A percentile compares a stretch with the other conserved stretches of the same genome.
These are phyloP conservation scores for Fistulinella cinereoalba DNA, from an alignment of 1,284 basidiomycete species.

Conservation along the genomic window DNA sequence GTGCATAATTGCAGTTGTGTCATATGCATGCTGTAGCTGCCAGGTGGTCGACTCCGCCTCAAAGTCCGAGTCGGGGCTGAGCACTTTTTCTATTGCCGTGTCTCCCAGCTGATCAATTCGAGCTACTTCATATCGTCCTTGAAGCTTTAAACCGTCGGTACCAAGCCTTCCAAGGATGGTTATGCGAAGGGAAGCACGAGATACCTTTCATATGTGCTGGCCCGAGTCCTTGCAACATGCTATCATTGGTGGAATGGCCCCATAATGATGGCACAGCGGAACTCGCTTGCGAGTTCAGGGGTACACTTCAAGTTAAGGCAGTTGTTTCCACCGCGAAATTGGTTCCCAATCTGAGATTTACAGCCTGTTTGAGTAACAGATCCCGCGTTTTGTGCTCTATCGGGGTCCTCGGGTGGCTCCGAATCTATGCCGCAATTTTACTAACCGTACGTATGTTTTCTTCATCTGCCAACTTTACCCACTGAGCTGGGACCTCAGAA, in stretches of 20 bases:
- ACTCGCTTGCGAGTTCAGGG: constrained; percentile 22
- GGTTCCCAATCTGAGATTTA: constrained; percentile 31
- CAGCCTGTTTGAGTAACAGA: constrained; percentile 19
- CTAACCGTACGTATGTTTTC: constrained; percentile 15
- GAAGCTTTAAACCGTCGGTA: constrained; percentile 18
- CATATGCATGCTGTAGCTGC: background rate
- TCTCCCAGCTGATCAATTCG: constrained; percentile 10
- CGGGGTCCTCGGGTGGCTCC: constrained; percentile 29
- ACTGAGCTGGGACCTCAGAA: constrained; percentile 12
- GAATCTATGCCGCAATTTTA: constrained; percentile 19
- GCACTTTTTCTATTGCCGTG: background rate
- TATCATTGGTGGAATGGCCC: constrained; percentile 12
- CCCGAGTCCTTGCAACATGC: too few relatives aligned
- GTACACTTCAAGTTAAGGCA: constrained; percentile 14
- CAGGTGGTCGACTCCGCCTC: constrained; percentile 1
- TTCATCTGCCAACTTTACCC: constrained; percentile 16
- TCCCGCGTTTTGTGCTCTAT: constrained; percentile 10
- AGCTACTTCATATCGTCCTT: too few relatives aligned
- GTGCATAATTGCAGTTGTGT: background rate
- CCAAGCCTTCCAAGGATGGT: background rate
- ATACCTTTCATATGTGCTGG: background rate
- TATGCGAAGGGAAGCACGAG: background rate
- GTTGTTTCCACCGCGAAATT: constrained; percentile 16
- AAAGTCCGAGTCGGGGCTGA: background rate
- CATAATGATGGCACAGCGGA: too few relatives aligned